These are phyloP conservation scores for Hibiscus mutabilis DNA, from an alignment of 345 rosid species.

Conservation along the genomic window DNA sequence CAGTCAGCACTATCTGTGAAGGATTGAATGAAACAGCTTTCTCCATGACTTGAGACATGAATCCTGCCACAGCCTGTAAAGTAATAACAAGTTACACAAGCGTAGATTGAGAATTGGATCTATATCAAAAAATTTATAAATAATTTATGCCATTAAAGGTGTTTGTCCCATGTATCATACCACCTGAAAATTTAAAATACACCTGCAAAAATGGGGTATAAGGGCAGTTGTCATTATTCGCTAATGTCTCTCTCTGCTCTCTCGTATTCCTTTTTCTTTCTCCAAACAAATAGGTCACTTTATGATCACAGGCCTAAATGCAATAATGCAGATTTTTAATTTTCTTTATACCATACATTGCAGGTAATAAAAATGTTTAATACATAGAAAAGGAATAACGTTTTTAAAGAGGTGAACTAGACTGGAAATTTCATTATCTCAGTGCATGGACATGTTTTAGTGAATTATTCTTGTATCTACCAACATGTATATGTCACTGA, in stretches of 20 bases:
- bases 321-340: too few relatives aligned
- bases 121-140: background rate
- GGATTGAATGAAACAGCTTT: constrained; percentile 58
- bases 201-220: too few relatives aligned
- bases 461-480: background rate
- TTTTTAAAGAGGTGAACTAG: too few relatives aligned
- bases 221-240: too few relatives aligned
- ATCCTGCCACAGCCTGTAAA: constrained; percentile 66
- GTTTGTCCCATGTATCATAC: background rate
- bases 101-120: background rate
- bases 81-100: constrained; percentile 9
- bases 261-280: too few relatives aligned
- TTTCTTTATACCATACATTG: background rate
- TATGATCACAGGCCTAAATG: too few relatives aligned
- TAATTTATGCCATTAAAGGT: background rate
- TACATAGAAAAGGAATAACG: background rate
- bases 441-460: background rate
- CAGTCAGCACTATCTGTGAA: constrained; percentile 52
- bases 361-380: background rate
- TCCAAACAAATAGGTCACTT: too few relatives aligned
- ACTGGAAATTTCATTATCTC: too few relatives aligned
- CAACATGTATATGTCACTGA: background rate
- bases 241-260: too few relatives aligned
- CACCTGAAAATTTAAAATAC: background rate
- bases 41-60: constrained; percentile 58